Base-by-base conservation (phyloP, 2,329 filamentous ascomycete genomes). In the Ophiostoma quercus region DNA sequence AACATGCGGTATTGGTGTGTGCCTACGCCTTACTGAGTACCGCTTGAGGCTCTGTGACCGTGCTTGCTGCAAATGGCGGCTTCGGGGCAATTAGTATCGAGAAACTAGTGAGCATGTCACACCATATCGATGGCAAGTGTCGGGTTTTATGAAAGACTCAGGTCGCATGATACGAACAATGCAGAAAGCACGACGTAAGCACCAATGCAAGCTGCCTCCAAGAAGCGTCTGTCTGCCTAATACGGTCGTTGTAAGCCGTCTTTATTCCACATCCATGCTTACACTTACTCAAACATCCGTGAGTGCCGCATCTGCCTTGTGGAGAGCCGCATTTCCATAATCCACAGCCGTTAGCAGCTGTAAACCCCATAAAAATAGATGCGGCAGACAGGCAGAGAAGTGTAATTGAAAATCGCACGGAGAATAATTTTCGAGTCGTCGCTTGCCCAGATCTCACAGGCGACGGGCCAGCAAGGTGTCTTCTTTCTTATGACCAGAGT, bases 191-290 rank as follows among this genome's bases (percentile, higher is more conserved):
- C 5, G 51, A 25, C 9, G 25, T 62, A 62, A 62, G 57, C 57
- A 62, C 25, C 12, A 57, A 47, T 47, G 43, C 43, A 47, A 6
- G 43, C n/a, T 25, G 51, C n/a, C 25, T 25, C 6, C 25, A 12
- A 57, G n/a, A n/a, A 25, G 51, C 51, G 9, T 29, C 51, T 57
- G 51, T 57, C 51, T 57, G 51, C 51, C 51, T 57, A 57, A 3
- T 11, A 22, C 1, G 16, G n/a, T 1, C 8, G 12, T 57, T 22
- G 51, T 25, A 57, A 32, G 57, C 57, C 5, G 6, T 43, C 2
- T 47, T 60, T 32, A 62, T 62, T 62, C 57, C 57, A 62, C 57
- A 34, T 62, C 7, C 25, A 34, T 62, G 25, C 25, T 62, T 62
- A 25, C 22, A 5, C n/a, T 12, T 54, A 22, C 6, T 54, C 19